phyloP scores from a whole-genome alignment of 768 basidiomycete species.

The Glaciozyma martinii region DNA sequence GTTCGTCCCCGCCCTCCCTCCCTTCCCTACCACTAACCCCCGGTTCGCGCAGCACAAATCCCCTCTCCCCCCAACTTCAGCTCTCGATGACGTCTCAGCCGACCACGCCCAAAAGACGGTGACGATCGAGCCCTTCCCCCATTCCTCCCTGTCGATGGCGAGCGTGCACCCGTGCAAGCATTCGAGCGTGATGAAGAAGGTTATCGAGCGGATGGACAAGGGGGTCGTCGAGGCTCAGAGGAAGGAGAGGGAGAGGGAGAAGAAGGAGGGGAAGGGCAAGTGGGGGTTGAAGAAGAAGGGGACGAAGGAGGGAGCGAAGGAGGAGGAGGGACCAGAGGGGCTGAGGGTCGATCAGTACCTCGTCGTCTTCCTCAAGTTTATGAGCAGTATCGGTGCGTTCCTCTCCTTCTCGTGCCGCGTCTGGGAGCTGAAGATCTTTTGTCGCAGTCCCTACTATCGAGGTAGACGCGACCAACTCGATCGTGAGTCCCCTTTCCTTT shows the following conservation, averaged over 20 bases:
- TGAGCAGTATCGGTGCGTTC: conserved; percentile 40
- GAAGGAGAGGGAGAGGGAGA: conserved; percentile 44
- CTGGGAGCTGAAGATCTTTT: neutral
- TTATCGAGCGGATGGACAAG: conserved; percentile 95
- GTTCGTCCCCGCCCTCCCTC: no score
- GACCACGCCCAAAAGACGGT: conserved; percentile 98
- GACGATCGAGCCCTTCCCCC: conserved; percentile 97
- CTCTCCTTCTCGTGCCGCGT: neutral
- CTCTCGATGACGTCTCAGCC: conserved; percentile 93
- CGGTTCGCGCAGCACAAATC: conserved; percentile 58
- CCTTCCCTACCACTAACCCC: neutral
- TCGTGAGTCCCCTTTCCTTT: conserved; percentile 27
- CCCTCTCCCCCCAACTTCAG: conserved; percentile 76
- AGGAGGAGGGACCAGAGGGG: conserved; percentile 63
- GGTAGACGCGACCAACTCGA: conserved; percentile 75
- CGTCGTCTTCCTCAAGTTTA: conserved; percentile 98
- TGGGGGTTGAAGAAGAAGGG: conserved; percentile 50
- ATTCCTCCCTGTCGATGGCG: conserved; percentile 69
- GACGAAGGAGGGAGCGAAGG: conserved; percentile 40
- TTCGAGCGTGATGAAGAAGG: conserved; percentile 98
- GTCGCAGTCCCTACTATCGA: conserved; percentile 53
- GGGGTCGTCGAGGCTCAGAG: conserved; percentile 75
- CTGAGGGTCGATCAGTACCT: conserved; percentile 97
- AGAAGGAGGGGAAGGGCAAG: conserved; percentile 47
- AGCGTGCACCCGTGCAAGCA: conserved; percentile 99